phyloP scores from a whole-genome alignment of 495 filamentous ascomycete species.

The Neurospora sp. region DNA sequence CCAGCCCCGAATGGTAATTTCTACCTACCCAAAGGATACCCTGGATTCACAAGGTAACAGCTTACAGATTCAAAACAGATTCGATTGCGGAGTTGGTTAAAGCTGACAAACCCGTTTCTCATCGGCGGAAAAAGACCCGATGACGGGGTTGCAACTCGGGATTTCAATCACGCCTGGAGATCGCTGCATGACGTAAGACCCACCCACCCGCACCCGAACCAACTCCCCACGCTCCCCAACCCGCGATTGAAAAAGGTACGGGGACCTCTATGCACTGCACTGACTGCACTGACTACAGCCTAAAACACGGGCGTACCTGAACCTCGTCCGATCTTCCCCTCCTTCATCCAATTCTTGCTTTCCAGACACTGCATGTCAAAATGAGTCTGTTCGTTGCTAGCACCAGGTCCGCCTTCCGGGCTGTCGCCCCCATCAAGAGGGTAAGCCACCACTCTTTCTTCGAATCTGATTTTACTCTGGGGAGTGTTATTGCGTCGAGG shows the following conservation, averaged over 20 bases:
- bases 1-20: background rate
- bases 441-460: constrained; percentile 11
- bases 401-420: constrained; percentile 20
- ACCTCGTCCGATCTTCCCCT: background rate
- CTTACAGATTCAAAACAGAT: background rate
- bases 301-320: background rate
- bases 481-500: background rate
- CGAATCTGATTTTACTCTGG: background rate
- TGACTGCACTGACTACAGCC: background rate
- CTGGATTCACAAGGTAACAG: background rate
- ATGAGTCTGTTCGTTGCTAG: constrained; percentile 27
- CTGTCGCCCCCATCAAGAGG: constrained; percentile 20
- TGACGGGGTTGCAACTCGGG: background rate
- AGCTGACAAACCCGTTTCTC: background rate
- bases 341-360: background rate
- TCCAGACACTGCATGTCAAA: background rate
- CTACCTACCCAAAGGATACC: background rate
- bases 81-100: background rate
- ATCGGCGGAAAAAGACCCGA: background rate
- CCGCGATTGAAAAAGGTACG: background rate
- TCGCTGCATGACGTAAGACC: background rate
- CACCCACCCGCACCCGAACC: background rate
- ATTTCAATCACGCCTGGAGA: background rate
- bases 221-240: background rate
- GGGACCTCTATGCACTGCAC: background rate